Conservation (phyloP, 108 stramenopile genomes). For the Skeletonema menzelii region DNA sequence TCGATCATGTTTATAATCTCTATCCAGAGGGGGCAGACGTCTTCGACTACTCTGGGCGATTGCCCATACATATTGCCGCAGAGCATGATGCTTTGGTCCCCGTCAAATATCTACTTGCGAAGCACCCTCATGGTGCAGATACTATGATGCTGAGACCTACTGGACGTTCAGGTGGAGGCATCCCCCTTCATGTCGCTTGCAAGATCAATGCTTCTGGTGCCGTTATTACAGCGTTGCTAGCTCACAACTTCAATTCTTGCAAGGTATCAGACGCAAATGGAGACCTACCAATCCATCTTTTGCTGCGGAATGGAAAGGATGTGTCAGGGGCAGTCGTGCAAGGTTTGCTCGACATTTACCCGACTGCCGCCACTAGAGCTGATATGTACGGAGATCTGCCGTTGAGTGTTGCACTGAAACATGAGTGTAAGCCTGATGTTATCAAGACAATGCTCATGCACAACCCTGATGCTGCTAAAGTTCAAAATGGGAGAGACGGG, state of each 20-base stretch:
- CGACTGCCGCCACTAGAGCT: constrained; percentile 45
- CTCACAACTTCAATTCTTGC: constrained; percentile 42
- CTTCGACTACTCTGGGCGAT: constrained; percentile 77
- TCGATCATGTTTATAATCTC: constrained; percentile 73
- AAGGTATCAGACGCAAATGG: constrained; percentile 48
- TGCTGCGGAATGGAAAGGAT: constrained; percentile 39
- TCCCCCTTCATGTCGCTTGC: constrained; percentile 48
- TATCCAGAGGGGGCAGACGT: constrained; percentile 72
- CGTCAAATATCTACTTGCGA: constrained; percentile 33
- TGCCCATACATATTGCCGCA: constrained; percentile 87
- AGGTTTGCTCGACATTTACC: constrained; percentile 42
- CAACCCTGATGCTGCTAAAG: constrained; percentile 49
- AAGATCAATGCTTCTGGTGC: constrained; percentile 31
- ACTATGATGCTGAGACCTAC: constrained; percentile 49
- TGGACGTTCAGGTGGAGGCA: constrained; percentile 42
- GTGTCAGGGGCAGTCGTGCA: constrained; percentile 42
- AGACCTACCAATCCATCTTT: constrained; percentile 45
- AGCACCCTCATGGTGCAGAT: constrained; percentile 42
- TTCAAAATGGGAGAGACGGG: constrained; percentile 60
- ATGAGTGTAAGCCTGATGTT: constrained; percentile 45
- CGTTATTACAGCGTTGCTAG: constrained; percentile 39
- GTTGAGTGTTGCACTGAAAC: constrained; percentile 42
- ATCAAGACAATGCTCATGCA: constrained; percentile 39
- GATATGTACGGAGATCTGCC: constrained; percentile 52
- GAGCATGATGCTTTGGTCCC: constrained; percentile 65